Base-by-base conservation (phyloP, 345 rosid species). In the Pistacia vera region DNA sequence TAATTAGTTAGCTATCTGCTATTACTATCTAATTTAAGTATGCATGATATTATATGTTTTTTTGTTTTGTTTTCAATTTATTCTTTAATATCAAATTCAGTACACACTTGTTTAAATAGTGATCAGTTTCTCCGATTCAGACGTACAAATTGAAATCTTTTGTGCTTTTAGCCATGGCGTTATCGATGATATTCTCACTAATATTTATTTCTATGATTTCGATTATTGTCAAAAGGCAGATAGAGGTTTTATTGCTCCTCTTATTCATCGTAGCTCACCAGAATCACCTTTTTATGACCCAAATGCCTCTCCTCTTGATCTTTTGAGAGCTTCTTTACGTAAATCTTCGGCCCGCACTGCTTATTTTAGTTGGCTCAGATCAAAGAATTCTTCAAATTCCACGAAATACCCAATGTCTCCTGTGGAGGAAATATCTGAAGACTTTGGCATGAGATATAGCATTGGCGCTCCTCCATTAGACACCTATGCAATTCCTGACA, bases 211-310 rank as follows among this genome's bases (percentile, higher is more conserved):
- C 30, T n/a, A 11, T 20, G 63, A 36, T 36, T 64, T 8, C 36
- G 18, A 5, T 64, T 11, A 38, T 64, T 2, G 44, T 18, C 9
- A 3, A 4, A 49, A 49, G 30, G 35, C 48, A 33, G 57, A 25
- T 22, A 10, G 20, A 11, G 63, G 70, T 11, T 66, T 80, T 41
- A 20, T 14, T 61, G 35, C 66, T 2, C 52, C 70, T 55, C 59
- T 76, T 11, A 62, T 72, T 18, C 80, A 81, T 54, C 48, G 63
- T 38, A 66, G 70, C 72, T 76, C 77, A 48, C 80, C 75, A 22
- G 74, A 81, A 44, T 81, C 80, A 11, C 80, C 75, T 4, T 52
- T 68, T 28, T 81, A 81, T 1, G 14, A 73, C 59, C 80, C 75
- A 25, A 68, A 73, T 2, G 60, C 68, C 44, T 59, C 61, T 0